Evolutionary conservation across 306 rosid species (phyloP).

Genomic region (Fragaria iinumae): DNA sequence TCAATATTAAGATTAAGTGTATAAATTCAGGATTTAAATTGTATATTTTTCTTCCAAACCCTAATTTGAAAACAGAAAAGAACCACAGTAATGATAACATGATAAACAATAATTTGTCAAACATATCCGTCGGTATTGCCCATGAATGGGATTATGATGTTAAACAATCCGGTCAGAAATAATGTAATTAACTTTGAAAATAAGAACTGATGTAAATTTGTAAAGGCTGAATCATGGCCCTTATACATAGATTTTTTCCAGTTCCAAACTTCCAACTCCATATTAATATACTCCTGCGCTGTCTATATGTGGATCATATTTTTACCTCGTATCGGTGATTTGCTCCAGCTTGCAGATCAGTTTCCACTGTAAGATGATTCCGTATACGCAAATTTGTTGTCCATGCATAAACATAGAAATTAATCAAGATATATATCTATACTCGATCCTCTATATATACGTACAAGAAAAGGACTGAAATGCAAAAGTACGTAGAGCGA

Average conservation of each 20-base stretch:
- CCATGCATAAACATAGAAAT: neutral
- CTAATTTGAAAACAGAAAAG: no score
- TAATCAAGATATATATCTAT: neutral
- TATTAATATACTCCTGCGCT: no score
- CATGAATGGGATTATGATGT: no score
- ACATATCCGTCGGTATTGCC: no score
- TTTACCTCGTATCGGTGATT: slow-evolving; percentile 72
- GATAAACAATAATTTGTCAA: no score
- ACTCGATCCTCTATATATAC: neutral
- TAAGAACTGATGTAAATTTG: neutral
- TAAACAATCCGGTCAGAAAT: no score
- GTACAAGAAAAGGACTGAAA: neutral
- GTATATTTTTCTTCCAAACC: no score
- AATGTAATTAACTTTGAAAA: no score
- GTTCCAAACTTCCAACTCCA: neutral
- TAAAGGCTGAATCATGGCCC: neutral
- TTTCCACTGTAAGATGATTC: slow-evolving; percentile 58
- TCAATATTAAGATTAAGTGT: no score
- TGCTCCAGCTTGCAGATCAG: slow-evolving; percentile 96
- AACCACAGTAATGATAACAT: no score
- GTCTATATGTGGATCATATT: neutral
- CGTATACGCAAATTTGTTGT: neutral
- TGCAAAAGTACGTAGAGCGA: neutral
- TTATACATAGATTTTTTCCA: neutral
- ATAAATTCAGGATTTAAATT: no score